Conservation (phyloP, 306 rosid species). For the Vicia villosa region DNA sequence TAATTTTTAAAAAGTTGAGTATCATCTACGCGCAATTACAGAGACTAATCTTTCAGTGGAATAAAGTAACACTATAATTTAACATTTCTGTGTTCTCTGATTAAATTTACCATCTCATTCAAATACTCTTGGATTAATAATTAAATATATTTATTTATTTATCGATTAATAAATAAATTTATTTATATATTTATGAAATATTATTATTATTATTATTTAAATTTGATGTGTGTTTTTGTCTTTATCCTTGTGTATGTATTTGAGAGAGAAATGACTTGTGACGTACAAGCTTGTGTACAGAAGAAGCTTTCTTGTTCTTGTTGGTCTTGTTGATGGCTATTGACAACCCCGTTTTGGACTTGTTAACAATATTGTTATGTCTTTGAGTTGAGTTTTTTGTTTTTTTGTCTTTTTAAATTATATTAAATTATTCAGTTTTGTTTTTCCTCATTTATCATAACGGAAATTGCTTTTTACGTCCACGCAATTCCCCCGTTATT, state of each 20-base stretch:
- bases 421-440: background rate
- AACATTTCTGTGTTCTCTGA: no score
- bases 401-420: background rate
- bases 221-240: conserved; percentile 21
- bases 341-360: conserved; percentile 53
- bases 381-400: background rate
- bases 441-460: conserved; percentile 13
- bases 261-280: conserved; percentile 43
- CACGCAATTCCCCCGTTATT: background rate
- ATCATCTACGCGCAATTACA: no score
- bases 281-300: conserved; percentile 35
- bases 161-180: no score
- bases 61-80: no score
- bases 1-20: no score
- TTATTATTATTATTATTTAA: background rate
- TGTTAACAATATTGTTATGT: conserved; percentile 21
- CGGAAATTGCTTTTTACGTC: background rate
- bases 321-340: conserved; percentile 36
- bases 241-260: conserved; percentile 11
- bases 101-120: no score
- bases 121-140: no score
- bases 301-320: conserved; percentile 19
- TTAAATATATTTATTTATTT: background rate
- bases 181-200: background rate
- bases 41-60: no score